Evolutionary conservation across 179 eudicot species (phyloP).

Genomic region (Heliamphora pulchella): DNA sequence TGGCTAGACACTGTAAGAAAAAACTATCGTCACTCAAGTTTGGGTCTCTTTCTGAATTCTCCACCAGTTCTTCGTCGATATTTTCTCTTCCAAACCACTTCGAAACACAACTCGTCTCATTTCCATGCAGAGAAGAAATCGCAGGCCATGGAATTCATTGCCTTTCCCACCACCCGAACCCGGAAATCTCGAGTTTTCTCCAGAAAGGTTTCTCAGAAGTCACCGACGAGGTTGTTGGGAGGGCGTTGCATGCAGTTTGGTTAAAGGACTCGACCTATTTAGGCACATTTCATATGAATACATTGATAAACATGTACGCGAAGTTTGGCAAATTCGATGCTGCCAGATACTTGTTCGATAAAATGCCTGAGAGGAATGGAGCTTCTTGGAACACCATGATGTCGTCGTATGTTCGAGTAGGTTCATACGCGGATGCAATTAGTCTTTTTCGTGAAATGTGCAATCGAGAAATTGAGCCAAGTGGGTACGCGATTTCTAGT

Average conservation of each 20-base stretch:
- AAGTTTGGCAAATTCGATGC: slow-evolving; percentile 35
- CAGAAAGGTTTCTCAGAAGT: slow-evolving; percentile 53
- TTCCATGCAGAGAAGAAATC: slow-evolving; percentile 21
- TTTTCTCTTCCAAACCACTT: slow-evolving; percentile 15
- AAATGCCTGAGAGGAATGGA: slow-evolving; percentile 57
- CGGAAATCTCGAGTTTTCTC: slow-evolving; percentile 43
- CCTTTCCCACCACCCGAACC: slow-evolving; percentile 36
- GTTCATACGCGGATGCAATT: slow-evolving; percentile 32
- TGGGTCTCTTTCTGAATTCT: slow-evolving; percentile 18
- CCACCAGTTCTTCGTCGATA: slow-evolving; percentile 20
- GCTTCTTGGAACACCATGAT: slow-evolving; percentile 74
- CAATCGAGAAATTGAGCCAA: slow-evolving; percentile 26
- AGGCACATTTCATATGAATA: slow-evolving; percentile 41
- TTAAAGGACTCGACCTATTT: slow-evolving; percentile 37
- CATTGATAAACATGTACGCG: slow-evolving; percentile 57
- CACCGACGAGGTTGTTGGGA: slow-evolving; percentile 36
- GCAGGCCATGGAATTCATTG: slow-evolving; percentile 13
- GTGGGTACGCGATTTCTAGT: slow-evolving; percentile 50
- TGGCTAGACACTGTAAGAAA: slow-evolving; percentile 8
- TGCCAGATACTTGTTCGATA: slow-evolving; percentile 54
- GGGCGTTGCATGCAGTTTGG: slow-evolving; percentile 47
- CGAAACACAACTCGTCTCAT: neutral
- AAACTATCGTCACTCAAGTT: slow-evolving; percentile 20
- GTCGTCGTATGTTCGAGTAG: slow-evolving; percentile 48
- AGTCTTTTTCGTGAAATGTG: slow-evolving; percentile 45